phyloP scores from a whole-genome alignment of 2,329 filamentous ascomycete species.

The Aspergillus hortae region DNA sequence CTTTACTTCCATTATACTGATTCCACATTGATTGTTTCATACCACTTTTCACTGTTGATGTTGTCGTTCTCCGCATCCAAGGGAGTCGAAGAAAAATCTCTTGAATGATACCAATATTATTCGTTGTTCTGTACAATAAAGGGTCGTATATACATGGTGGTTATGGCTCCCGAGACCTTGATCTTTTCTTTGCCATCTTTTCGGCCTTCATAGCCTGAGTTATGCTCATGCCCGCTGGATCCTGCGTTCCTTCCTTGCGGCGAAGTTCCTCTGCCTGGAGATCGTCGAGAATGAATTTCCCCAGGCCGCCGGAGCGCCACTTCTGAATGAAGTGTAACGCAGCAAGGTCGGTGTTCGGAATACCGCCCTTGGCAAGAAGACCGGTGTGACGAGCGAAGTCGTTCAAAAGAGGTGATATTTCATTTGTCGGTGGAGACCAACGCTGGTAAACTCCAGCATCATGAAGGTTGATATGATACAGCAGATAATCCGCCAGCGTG shows the following conservation, averaged over 20 bases:
- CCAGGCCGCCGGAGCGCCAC: constrained; percentile 75
- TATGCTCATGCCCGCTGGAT: constrained; percentile 37
- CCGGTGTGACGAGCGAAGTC: constrained; percentile 71
- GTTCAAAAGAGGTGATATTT: constrained; percentile 69
- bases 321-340: constrained; percentile 77
- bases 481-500: constrained; percentile 82
- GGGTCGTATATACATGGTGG: constrained; percentile 16
- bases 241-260: constrained; percentile 29
- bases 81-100: constrained; percentile 10
- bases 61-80: constrained; percentile 13
- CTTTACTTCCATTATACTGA: constrained; percentile 18
- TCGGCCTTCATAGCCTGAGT: constrained; percentile 42
- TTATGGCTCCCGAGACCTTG: constrained; percentile 15
- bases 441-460: constrained; percentile 61
- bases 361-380: constrained; percentile 68
- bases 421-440: constrained; percentile 74
- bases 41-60: constrained; percentile 6
- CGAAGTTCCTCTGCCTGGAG: constrained; percentile 61
- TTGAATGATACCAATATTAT: constrained; percentile 18
- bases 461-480: constrained; percentile 74
- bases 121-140: constrained; percentile 20
- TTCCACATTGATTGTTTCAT: constrained; percentile 11
- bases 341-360: constrained; percentile 66
- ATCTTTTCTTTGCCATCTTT: constrained; percentile 27
- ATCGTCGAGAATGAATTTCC: constrained; percentile 75